A percentile compares a stretch with the other conserved stretches of the same genome.
phyloP scores from a whole-genome alignment of 768 basidiomycete species.

The Mycena vitilis region DNA sequence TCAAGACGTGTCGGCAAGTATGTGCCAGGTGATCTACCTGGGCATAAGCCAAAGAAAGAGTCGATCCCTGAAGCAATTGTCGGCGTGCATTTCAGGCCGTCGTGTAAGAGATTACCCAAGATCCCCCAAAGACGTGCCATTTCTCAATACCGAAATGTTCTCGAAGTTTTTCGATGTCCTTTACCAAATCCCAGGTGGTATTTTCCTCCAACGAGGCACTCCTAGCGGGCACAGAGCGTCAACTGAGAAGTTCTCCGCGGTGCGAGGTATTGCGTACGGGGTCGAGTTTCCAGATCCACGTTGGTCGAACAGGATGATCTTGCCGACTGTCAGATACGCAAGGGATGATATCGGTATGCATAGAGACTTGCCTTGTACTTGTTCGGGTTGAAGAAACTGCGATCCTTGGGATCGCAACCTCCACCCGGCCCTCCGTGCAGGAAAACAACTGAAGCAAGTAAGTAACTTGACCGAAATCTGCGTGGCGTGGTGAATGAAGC shows the following conservation, averaged over 20 bases:
- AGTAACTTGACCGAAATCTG: neutral
- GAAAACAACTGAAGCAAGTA: conserved; percentile 69
- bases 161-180: conserved; percentile 87
- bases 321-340: conserved; percentile 1
- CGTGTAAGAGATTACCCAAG: conserved; percentile 72
- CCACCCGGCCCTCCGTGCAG: conserved; percentile 90
- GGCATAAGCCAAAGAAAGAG: conserved; percentile 86
- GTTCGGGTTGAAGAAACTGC: conserved; percentile 80
- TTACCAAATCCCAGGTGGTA: conserved; percentile 94
- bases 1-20: neutral
- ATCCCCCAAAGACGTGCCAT: conserved; percentile 97
- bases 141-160: conserved; percentile 80
- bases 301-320: conserved; percentile 93
- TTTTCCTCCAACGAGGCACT: conserved; percentile 84
- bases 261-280: conserved; percentile 63
- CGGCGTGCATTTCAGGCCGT: neutral
- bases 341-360: neutral
- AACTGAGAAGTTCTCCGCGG: neutral
- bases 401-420: conserved; percentile 74
- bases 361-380: conserved; percentile 76
- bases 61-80: conserved; percentile 71
- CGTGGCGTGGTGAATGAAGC: too few species aligned
- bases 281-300: conserved; percentile 89
- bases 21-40: conserved; percentile 60
- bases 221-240: conserved; percentile 50